Base-by-base conservation (phyloP, 2,329 filamentous ascomycete species). In the Colletotrichum kahawae region DNA sequence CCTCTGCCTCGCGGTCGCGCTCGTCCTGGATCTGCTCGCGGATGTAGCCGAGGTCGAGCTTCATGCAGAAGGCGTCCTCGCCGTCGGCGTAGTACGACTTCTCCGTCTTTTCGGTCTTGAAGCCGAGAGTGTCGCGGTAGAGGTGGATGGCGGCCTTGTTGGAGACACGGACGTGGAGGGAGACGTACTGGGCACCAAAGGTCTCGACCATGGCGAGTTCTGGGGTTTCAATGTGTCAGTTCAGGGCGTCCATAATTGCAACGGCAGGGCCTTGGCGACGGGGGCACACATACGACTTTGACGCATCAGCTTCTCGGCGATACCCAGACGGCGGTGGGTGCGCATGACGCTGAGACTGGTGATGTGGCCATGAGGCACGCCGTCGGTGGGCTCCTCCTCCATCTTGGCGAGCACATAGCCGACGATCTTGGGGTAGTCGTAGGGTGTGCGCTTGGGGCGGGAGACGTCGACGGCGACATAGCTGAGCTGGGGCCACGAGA, bases 391-490 rank as follows among this genome's bases (percentile, higher is more conserved):
- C 85, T 98, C 97, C 88, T 99, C 97, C 86, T 99, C 97, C 96
- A 99, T 99, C 90, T 99, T 99, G 67, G 97, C 97, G 31, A 99
- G 92, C n/a, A 99, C 97, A 83, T 99, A 99, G 80, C 97, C 97
- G 29, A 99, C 97, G 76, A 99, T 98, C 86, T 98, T 98, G 79
- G 97, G 97, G 81, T 97, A 97, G 84, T 97, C 94, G 85, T 96
- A 94, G 62, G 93, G 93, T 1, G 93, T 92, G 83, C 93, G 93
- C 79, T 91, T 91, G 38, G 95, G 94, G 43, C 95, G 92, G 24
- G 94, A 94, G 73, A 96, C 93, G 85, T 98, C 96, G 80, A 99
- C 95, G 79, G 97, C 97, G 72, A 99, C 96, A 86, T 96, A 98
- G 86, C 94, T 96, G 78, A 99, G 92, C 87, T 98, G 96, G 60